Base-by-base conservation (phyloP, 176 grass and related monocot genomes). In the Musa acuminata region DNA sequence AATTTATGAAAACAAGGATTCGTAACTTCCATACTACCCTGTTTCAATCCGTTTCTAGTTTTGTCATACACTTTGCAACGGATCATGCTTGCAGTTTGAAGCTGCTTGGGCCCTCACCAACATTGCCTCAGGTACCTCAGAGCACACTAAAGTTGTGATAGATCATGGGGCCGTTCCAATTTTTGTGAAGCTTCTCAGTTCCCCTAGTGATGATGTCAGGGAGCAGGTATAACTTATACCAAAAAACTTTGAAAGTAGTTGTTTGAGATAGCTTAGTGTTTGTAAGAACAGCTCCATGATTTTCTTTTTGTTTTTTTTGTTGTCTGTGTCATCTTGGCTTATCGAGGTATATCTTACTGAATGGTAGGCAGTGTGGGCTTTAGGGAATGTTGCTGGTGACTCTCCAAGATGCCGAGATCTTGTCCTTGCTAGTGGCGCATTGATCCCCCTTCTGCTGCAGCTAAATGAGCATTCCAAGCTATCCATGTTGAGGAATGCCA, bases 51-150 rank as follows among this genome's bases (percentile, higher is more conserved):
- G 35, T 5, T 43, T 43, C 4, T 43, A 43, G 0, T 43, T 43
- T 6, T 43, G 4, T 43, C 35, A 43, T 43, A 43, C 35, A 43
- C 4, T 43, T 43, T 43, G 35, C 35, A 43, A 43, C 0, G 35
- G 35, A 43, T 43, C 35, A 43, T 43, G 35, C 35, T 49, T 50
- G 58, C 77, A 92, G 92, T 92, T 96, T 62, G 92, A 96, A 87
- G 89, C 92, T 29, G 92, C 92, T 13, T 96, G 92, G 92, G 92
- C 92, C 55, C 89, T 96, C 11, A 96, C 92, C 77, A 96, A 96
- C 69, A 96, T 96, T 80, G 92, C 92, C 19, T 96, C 92, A 48
- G 92, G 92, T 19, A 96, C 92, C 51, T 96, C 92, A 9, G 92
- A 96, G 59, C 92, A 96, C 67, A 96, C 92, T 0, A 96, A 92